Evolutionary conservation across 176 grass and related monocot species (phyloP).

Genomic region (Avena eriantha): DNA sequence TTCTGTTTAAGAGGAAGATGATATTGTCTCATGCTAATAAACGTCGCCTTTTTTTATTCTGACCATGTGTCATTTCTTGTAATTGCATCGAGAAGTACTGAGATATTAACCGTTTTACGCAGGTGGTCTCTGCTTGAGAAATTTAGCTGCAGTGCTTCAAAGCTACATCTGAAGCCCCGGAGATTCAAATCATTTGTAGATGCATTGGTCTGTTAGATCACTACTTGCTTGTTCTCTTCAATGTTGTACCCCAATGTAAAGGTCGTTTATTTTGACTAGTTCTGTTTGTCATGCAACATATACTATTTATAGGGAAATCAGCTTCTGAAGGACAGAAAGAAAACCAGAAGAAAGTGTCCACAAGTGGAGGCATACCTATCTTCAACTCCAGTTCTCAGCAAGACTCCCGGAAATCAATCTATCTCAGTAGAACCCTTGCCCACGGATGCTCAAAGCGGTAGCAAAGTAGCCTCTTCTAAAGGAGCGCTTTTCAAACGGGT

Average conservation of each 20-base stretch:
- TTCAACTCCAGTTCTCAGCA: constrained; percentile 53
- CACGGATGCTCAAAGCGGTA: constrained; percentile 61
- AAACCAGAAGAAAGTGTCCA: constrained; percentile 78
- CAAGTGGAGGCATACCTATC: constrained; percentile 63
- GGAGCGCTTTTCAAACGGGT: constrained; percentile 60
- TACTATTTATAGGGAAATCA: constrained; percentile 75
- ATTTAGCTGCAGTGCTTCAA: constrained; percentile 95
- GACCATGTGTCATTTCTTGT: neutral
- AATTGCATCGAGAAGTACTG: neutral
- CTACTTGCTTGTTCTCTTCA: constrained; percentile 23
- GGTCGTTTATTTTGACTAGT: neutral
- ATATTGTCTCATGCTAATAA: constrained; percentile 28
- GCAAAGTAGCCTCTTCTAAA: constrained; percentile 67
- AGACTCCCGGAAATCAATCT: constrained; percentile 61
- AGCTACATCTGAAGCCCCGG: constrained; percentile 94
- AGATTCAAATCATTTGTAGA: constrained; percentile 99
- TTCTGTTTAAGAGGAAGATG: neutral
- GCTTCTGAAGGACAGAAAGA: constrained; percentile 93
- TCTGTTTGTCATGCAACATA: constrained; percentile 42
- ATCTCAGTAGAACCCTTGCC: constrained; percentile 60
- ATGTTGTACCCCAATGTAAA: constrained; percentile 18
- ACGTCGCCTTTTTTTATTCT: constrained; percentile 18
- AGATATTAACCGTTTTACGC: constrained; percentile 50
- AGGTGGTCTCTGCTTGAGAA: constrained; percentile 99
- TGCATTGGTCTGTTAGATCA: constrained; percentile 77